Base-by-base conservation (phyloP, 2,329 filamentous ascomycete species). In the Talaromyces sp. region DNA sequence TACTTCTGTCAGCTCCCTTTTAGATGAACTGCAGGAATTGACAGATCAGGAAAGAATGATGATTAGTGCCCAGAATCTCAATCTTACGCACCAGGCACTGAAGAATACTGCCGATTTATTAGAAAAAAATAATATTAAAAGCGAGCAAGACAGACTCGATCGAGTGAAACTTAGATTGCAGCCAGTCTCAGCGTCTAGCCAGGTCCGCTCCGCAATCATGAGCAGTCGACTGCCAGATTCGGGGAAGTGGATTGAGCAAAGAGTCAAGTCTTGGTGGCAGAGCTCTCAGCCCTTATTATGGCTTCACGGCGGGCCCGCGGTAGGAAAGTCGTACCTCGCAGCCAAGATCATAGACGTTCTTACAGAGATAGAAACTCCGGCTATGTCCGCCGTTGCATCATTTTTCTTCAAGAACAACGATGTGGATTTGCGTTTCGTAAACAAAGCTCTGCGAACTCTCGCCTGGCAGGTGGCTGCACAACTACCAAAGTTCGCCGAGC, bases 271-370 rank as follows among this genome's bases (percentile, higher is more conserved):
- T 47, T 47, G 43, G 43, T 47, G 43, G 43, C 3, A 19, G 19
- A 47, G n/a, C 22, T 47, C 43, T 47, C 43, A 47, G 7, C 43
- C 43, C 19, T 11, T 47, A 47, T 19, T 47, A 8, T 47, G 43
- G 43, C 43, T 47, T 22, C 43, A 47, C 19, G 43, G 43, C 11
- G 43, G 43, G 7, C 43, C 43, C 22, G 43, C 43, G 5, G 43
- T 47, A 56, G 52, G 58, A 54, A 33, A 66, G 50, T 66, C 60
- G 11, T 47, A 47, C 43, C 19, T 47, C 2, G 43, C 43, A 19
- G n/a, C 43, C n/a, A 47, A 47, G 43, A 47, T 47, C 11, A 47
- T 47, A 19, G 43, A 47, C 16, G n/a, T 10, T 5, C 43, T 47
- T 19, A 47, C 43, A 11, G 4, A 47, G 7, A 22, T 11, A 22